Evolutionary conservation across 164 flowering plant genomes (phyloP), one percentile per base, ranked within the genome.

Genomic region (Magnolia sinica): DNA sequence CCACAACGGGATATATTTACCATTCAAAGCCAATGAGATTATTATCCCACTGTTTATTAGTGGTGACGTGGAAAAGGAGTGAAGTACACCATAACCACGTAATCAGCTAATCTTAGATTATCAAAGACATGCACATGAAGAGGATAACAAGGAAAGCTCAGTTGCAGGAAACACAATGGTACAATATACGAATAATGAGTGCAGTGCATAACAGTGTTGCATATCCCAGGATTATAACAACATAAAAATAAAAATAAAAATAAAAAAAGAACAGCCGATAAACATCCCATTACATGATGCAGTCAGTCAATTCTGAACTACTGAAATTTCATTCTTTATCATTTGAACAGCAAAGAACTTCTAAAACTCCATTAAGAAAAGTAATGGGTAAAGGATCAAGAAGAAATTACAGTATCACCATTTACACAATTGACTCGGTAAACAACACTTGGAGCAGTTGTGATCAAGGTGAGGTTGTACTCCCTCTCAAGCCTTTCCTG

Each of bases 401-500:
- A 20, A 81, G 89, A 85, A 86, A 84, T 93, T 96, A 96, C 99
- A 85, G 85, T 91, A 77, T 94, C 96, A 88, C 97, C 98, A 83
- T 88, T 88, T 74, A 88, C 80, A 80, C 97, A 90, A 76, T 86
- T 84, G 79, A 96, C 98, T 77, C 86, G 82, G 82, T 96, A 96
- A 24, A 96, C 99, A 72, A 96, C 99, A 86, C 98, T 96, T 51
- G 99, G 99, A 22, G 99, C 99, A 72, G 99, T 96, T 74, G 98
- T 94, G 79, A 96, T 94, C 58, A 96, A 84, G 70, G 79, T 82
- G 82, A 96, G 83, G 81, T 92, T 91, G 85, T 96, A 96, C 74
- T 96, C 99, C 76, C 99, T 89, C 86, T 96, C 99, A 82, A 96
- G 95, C 86, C 99, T 89, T 89, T 96, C 99, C 99, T 96, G 98